Conservation (phyloP, 306 rosid species). For the Vigna reflexopilosa region DNA sequence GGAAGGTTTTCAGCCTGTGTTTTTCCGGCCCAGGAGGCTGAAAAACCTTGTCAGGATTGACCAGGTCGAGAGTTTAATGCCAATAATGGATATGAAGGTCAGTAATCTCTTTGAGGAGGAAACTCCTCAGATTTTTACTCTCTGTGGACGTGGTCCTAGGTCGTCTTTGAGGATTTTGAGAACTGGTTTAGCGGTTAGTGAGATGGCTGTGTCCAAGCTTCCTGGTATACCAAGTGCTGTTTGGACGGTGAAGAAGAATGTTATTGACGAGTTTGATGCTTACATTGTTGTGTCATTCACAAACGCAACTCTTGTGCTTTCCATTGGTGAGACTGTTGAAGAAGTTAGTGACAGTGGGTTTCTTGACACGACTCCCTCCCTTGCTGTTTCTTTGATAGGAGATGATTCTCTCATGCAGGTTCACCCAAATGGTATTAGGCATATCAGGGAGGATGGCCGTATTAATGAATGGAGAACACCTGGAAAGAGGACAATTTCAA, state of each 20-base stretch:
- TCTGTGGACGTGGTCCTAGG: slow-evolving; percentile 98
- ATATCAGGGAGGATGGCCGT: slow-evolving; percentile 99
- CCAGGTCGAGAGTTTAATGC: slow-evolving; percentile 95
- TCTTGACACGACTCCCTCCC: slow-evolving; percentile 94
- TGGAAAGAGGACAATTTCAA: slow-evolving; percentile 90
- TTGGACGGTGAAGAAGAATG: slow-evolving; percentile 98
- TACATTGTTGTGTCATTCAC: slow-evolving; percentile 96
- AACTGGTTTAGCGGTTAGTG: slow-evolving; percentile 96
- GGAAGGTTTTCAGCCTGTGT: slow-evolving; percentile 92
- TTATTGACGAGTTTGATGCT: slow-evolving; percentile 89
- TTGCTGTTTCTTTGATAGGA: slow-evolving; percentile 96
- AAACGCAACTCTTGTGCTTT: slow-evolving; percentile 92
- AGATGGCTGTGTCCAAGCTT: slow-evolving; percentile 99
- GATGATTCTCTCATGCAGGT: slow-evolving; percentile 99
- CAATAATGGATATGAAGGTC: slow-evolving; percentile 94
- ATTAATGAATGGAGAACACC: slow-evolving; percentile 98
- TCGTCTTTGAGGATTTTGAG: slow-evolving; percentile 92
- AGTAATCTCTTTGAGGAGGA: slow-evolving; percentile 92
- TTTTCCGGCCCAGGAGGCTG: slow-evolving; percentile 84
- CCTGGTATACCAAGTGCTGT: slow-evolving; percentile 96
- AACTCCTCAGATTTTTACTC: slow-evolving; percentile 91
- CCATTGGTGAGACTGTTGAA: slow-evolving; percentile 98
- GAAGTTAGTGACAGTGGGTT: slow-evolving; percentile 98
- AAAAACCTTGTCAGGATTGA: slow-evolving; percentile 96
- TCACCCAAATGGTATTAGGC: slow-evolving; percentile 99